Base-by-base conservation (phyloP, 2,329 filamentous ascomycete genomes). In the Epichloe glyceriae region DNA sequence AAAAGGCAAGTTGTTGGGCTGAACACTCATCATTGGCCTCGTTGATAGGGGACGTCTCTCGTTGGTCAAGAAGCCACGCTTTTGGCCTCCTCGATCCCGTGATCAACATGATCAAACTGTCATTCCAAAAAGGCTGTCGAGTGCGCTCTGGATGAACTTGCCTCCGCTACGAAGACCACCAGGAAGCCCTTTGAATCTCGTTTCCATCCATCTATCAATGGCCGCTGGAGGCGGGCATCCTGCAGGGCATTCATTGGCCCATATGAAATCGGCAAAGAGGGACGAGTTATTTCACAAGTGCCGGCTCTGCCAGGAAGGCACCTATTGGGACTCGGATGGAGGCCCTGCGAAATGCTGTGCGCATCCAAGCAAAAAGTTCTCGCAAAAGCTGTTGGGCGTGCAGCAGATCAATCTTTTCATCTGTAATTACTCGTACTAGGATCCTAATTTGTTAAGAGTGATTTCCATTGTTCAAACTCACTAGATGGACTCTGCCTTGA, bases 61-160 rank as follows among this genome's bases (percentile, higher is more conserved):
- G 6, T 8, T 8, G 22, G 22, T 26, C 22, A 26, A 26, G 22
- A 26, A 26, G 22, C 6, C 22, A 26, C 22, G 22, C 22, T 26
- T 7, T 26, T 26, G 22, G 7, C 22, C 26, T 30, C 8, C 8
- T 30, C 1, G 22, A 30, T 30, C 3, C 3, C 26, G 20, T 20
- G 3, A 20, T 20, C 48, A 10, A n/a, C 43, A 20, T 56, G 46
- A 33, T 57, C 54, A 43, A 57, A 52, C 17, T 58, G 52, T 53
- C 55, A 54, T 14, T 35, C 45, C 6, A 20, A 57, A 11, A 1
- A 57, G 44, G 8, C 33, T 45, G 12, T 56, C 50, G 1, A 53
- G 22, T 12, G 51, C 51, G 4, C 1, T 48, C 33, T 52, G 51
- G n/a, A 57, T 14, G 33, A 51, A 58, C 10, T 38, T 50, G 8